Evolutionary conservation across 306 rosid species (phyloP).

Genomic region (Begonia peltatifolia): DNA sequence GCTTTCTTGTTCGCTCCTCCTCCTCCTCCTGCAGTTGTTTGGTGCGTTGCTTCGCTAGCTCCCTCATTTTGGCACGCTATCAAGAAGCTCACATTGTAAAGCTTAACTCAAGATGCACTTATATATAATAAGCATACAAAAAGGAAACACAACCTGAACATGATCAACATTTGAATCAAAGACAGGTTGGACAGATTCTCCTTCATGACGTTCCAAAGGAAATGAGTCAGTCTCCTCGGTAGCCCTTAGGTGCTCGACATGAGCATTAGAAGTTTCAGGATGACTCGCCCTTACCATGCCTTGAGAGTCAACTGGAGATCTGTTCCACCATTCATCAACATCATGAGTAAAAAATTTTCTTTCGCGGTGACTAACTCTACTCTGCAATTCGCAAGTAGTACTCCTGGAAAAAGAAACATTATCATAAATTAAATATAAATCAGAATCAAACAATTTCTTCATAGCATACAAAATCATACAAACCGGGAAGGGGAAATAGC

Average conservation of each 20-base stretch:
- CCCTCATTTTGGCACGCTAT: slow-evolving; percentile 64
- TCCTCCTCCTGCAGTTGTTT: slow-evolving; percentile 81
- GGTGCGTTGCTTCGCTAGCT: slow-evolving; percentile 61
- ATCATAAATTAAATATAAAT: too few species aligned
- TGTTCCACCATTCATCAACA: slow-evolving; percentile 52
- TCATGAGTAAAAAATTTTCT: slow-evolving; percentile 39
- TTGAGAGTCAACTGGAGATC: slow-evolving; percentile 26
- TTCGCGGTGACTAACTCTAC: slow-evolving; percentile 37
- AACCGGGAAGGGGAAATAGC: slow-evolving; percentile 35
- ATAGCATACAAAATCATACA: slow-evolving; percentile 14
- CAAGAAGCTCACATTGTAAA: slow-evolving; percentile 14
- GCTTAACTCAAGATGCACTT: slow-evolving; percentile 1
- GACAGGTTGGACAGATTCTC: slow-evolving; percentile 25
- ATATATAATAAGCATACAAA: slow-evolving; percentile 5
- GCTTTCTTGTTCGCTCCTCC: slow-evolving; percentile 69
- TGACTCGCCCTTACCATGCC: slow-evolving; percentile 21
- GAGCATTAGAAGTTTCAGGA: slow-evolving; percentile 31
- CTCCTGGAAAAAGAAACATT: slow-evolving; percentile 29
- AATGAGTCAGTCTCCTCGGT: slow-evolving; percentile 23
- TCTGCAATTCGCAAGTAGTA: slow-evolving; percentile 38
- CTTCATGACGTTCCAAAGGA: slow-evolving; percentile 34
- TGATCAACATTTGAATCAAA: slow-evolving; percentile 34
- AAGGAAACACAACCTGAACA: slow-evolving; percentile 50
- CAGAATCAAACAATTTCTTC: too few species aligned
- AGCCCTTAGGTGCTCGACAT: slow-evolving; percentile 33